Evolutionary conservation across 129 eudicot species (phyloP).

Genomic region (Pulicaria dysenterica): DNA sequence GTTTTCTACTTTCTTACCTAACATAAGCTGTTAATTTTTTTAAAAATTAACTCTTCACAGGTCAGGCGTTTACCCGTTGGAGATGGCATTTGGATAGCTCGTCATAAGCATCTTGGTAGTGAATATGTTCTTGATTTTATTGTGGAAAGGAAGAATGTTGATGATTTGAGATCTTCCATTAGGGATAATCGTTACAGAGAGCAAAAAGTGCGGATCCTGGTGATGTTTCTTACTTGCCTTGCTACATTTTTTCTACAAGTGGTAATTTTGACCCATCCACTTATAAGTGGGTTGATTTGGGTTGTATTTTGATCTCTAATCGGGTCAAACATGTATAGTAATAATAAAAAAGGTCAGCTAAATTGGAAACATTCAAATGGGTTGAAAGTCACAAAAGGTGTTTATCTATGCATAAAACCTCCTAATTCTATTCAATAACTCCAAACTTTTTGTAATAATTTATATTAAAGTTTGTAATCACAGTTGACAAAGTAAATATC

Average conservation of each 20-base stretch:
- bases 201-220: constrained; percentile 93
- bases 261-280: not conserved
- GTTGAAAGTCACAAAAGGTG: not conserved
- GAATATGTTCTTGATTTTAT: constrained; percentile 95
- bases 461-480: not conserved
- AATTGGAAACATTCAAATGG: not conserved
- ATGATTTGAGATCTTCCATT: constrained; percentile 82
- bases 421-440: not conserved
- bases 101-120: constrained; percentile 58
- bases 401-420: not conserved
- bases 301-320: not conserved
- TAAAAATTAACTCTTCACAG: constrained; percentile 31
- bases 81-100: constrained; percentile 95
- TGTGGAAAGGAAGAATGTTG: constrained; percentile 93
- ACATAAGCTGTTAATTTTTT: not conserved
- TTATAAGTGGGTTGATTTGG: not conserved
- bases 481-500: not conserved
- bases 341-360: not conserved
- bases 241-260: constrained; percentile 1
- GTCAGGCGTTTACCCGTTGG: constrained; percentile 87
- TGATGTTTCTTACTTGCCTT: constrained; percentile 33
- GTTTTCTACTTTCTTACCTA: not conserved
- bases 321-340: not conserved
- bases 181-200: constrained; percentile 91
- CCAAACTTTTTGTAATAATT: not conserved